These are phyloP conservation scores for Leishmania tarentolae DNA, from an alignment of 208 protist species.

Conservation along the genomic window DNA sequence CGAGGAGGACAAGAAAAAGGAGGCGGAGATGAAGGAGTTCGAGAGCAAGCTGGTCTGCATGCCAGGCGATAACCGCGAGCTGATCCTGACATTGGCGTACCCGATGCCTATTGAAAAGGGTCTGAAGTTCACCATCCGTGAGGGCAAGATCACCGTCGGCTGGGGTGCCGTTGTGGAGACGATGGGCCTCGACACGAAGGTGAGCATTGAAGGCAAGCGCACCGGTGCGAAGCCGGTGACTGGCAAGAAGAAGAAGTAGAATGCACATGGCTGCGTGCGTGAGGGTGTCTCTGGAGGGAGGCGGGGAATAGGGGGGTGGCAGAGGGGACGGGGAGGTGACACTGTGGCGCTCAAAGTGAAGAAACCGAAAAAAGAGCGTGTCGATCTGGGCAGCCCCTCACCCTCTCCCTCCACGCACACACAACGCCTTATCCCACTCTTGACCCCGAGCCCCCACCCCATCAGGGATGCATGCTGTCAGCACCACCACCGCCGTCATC, in stretches of 20 bases:
- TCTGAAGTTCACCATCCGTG: slow-evolving; percentile 98
- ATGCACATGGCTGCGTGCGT: background rate
- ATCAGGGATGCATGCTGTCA: background rate
- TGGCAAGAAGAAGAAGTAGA: slow-evolving; percentile 65
- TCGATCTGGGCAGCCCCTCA: background rate
- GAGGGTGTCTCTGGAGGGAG: background rate
- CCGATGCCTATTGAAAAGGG: slow-evolving; percentile 95
- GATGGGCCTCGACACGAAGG: slow-evolving; percentile 85
- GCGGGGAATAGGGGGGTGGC: background rate
- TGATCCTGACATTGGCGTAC: slow-evolving; percentile 93
- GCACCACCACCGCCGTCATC: background rate
- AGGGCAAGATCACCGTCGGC: slow-evolving; percentile 98
- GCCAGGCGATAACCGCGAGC: slow-evolving; percentile 97
- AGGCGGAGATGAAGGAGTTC: slow-evolving; percentile 78
- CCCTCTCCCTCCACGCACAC: background rate
- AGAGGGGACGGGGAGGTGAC: background rate
- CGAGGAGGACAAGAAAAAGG: slow-evolving; percentile 85
- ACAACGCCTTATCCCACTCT: no score
- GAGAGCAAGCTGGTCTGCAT: slow-evolving; percentile 96
- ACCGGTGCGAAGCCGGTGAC: slow-evolving; percentile 34
- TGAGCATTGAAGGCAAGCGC: slow-evolving; percentile 83
- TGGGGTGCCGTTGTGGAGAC: slow-evolving; percentile 97
- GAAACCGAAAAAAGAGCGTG: background rate
- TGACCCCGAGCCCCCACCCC: no score
- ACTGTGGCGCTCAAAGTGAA: background rate